Percentiles rank a stretch among this genome's conserved stretches.
These are phyloP conservation scores for Microbotryum scabiosae DNA, from an alignment of 1,284 basidiomycete species.

Conservation along the genomic window DNA sequence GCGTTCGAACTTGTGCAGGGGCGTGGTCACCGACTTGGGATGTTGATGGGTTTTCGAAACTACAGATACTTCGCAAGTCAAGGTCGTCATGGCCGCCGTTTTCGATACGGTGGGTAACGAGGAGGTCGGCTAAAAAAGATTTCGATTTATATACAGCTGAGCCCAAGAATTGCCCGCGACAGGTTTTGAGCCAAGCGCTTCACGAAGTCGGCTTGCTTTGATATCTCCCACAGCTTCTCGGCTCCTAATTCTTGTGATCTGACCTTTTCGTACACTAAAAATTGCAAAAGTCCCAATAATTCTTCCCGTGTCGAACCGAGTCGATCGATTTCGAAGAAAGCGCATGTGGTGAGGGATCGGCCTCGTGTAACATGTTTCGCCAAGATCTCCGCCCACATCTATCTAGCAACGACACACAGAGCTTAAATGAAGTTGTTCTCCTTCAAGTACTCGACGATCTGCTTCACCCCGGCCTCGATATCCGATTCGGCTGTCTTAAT, in stretches of 20 bases:
- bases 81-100: constrained; percentile 38
- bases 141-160: neutral
- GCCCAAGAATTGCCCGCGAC: neutral
- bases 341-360: neutral
- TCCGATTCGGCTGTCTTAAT: constrained; percentile 77
- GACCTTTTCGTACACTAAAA: neutral
- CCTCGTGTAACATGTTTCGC: neutral
- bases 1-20: neutral
- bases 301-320: neutral
- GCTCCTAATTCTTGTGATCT: neutral
- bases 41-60: neutral
- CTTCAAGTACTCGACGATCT: constrained; percentile 74
- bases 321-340: neutral
- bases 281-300: neutral
- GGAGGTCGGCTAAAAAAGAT: too few species aligned
- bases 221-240: neutral
- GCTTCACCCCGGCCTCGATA: constrained; percentile 68
- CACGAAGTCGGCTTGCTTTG: constrained; percentile 1
- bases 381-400: neutral
- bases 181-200: neutral
- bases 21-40: neutral
- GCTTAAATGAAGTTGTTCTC: constrained; percentile 40
- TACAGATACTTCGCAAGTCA: constrained; percentile 28
- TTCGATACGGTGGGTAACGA: constrained; percentile 23
- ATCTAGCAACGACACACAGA: neutral